phyloP scores from a whole-genome alignment of 331 rosid genomes.

The Spiraea crenata region DNA sequence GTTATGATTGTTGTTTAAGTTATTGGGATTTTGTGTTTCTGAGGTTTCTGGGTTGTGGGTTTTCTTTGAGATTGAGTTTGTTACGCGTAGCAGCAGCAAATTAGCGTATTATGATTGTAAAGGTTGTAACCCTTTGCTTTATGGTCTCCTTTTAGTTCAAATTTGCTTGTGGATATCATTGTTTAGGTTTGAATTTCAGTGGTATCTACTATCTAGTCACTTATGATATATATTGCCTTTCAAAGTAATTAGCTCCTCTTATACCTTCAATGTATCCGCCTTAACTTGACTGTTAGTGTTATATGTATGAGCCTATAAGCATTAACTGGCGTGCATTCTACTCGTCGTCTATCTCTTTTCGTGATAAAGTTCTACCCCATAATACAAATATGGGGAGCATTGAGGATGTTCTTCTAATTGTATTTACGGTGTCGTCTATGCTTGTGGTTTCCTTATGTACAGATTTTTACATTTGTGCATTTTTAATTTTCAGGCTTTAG shows the following conservation, averaged over 20 bases:
- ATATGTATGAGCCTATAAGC: neutral
- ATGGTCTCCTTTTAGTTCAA: neutral
- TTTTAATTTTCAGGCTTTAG: slow-evolving; percentile 63
- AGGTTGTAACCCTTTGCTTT: neutral
- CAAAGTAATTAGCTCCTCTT: neutral
- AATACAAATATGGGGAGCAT: no score
- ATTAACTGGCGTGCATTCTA: neutral
- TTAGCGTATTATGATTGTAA: no score
- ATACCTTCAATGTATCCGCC: neutral
- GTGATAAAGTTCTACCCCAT: neutral
- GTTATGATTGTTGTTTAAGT: neutral
- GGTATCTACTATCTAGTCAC: neutral
- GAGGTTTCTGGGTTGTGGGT: neutral
- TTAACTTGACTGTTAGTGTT: neutral
- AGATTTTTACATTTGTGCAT: neutral
- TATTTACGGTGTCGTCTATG: neutral
- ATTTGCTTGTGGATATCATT: neutral
- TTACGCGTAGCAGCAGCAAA: neutral
- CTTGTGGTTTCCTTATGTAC: slow-evolving; percentile 5
- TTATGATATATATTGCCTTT: neutral
- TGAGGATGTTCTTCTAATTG: neutral
- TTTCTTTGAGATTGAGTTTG: neutral
- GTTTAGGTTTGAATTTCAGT: neutral
- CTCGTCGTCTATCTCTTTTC: neutral
- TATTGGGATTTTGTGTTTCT: neutral